Base-by-base conservation (phyloP, 495 filamentous ascomycete species). In the Staphylotrichum tortipilum region DNA sequence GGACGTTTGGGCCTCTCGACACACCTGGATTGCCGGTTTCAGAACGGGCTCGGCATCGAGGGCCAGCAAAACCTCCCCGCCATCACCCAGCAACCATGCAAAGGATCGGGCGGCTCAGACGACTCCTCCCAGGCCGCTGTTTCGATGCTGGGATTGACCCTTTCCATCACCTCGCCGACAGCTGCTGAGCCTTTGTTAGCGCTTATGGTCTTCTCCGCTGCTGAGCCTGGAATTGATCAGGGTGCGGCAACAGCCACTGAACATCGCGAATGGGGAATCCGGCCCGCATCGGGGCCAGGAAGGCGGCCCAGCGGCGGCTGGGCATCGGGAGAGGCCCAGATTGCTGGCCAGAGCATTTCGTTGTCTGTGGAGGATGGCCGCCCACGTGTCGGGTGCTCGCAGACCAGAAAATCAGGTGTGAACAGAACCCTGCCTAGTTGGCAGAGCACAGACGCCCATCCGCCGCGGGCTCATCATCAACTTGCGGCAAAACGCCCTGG, bases 401-500 rank as follows among this genome's bases (percentile, higher is more conserved):
- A 36, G 28, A 21, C 23, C n/a, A 28, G 14, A 24, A 43, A 43
- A 24, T 7, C 14, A 26, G 23, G 23, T 43, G 23, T n/a, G 23
- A 17, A 12, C 37, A 23, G n/a, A n/a, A n/a, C 23, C 23, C 40
- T 21, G 4, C 18, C 8, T 21, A 26, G 10, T 49, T 24, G 19
- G 46, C 17, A 17, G 22, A 38, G 51, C 44, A 54, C 52, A 54
- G 38, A 54, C 45, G 21, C 19, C 17, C 4, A 23, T 18, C 8
- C 49, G 42, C 43, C 41, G 33, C 28, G 26, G 28, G 24, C 37
- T 43, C 41, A 47, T 37, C 31, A 54, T 58, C 44, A 58, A 54
- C 51, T 29, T 55, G 52, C 52, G 44, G 56, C 56, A 55, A 38
- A 55, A 43, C 44, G 33, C 29, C 29, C 30, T 43, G 38, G 47